Conservation (phyloP, 495 filamentous ascomycete genomes). For the Glutinoglossum americanum region DNA sequence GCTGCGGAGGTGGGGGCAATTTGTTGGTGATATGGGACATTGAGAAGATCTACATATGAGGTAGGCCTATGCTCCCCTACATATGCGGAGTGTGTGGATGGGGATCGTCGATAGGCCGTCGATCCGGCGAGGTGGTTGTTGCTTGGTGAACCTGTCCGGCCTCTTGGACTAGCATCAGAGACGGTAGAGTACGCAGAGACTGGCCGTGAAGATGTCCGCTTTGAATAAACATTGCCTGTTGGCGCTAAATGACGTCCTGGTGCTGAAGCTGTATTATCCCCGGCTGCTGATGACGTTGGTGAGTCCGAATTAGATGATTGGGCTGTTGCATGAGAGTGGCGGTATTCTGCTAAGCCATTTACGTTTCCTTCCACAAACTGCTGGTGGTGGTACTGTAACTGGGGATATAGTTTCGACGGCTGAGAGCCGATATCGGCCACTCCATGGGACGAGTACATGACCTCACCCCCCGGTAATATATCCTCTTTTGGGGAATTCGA, state of each 20-base stretch:
- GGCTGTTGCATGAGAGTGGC: background rate
- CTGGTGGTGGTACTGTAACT: conserved; percentile 4
- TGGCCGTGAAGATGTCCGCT: background rate
- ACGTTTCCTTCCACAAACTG: background rate
- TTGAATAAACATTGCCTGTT: background rate
- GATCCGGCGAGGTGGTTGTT: background rate
- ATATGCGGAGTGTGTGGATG: background rate
- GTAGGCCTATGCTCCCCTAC: conserved; percentile 41
- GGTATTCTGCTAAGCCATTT: background rate
- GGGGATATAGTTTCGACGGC: background rate
- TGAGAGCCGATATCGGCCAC: background rate
- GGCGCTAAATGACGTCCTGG: background rate
- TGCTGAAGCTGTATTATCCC: background rate
- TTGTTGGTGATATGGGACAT: conserved; percentile 74
- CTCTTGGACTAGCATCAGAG: background rate
- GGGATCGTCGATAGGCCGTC: background rate
- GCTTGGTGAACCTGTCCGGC: background rate
- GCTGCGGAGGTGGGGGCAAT: conserved; percentile 48
- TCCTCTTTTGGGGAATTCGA: background rate
- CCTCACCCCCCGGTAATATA: background rate
- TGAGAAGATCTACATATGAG: conserved; percentile 74
- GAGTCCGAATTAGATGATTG: background rate
- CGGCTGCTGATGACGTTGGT: background rate
- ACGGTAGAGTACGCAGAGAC: background rate
- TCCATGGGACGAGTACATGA: background rate